Base-by-base conservation (phyloP, 805 yeast species). In the Hemisphaericaspora nanyangensis region DNA sequence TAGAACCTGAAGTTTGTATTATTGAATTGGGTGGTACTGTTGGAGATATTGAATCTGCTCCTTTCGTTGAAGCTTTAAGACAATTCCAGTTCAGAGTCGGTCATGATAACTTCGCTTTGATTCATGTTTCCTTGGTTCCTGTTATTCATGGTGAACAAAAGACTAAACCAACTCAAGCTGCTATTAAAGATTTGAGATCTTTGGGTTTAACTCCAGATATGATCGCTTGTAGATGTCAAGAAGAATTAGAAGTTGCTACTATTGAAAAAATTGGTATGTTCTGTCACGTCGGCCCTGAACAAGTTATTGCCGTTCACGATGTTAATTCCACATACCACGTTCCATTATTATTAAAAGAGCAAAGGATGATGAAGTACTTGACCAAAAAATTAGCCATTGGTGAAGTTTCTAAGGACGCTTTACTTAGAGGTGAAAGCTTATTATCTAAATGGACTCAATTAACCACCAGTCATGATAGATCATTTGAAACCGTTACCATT, bases 121-220 rank as follows among this genome's bases (percentile, higher is more conserved):
- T 91, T 55, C 99, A 93, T 55, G 99, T 93, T 35, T 91, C 98
- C 32, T 74, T 93, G 48, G 98, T 93, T 34, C 98, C 98, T 33
- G 98, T 93, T 35, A 91, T 93, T 56, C 95, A 90, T 53, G 99
- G 98, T 46, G 99, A 93, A 72, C 96, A 93, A 66, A 93, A 93
- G 76, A 93, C 99, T 31, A 93, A 93, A 68, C 99, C 99, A 43
- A 93, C 99, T 10, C 99, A 93, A 71, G 99, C 98, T 48, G 99
- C 99, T 34, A 85, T 93, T 58, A 88, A 89, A 63, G 99, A 93
- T 64, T 77, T 93, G 65, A 84, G 99, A 68, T 85, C 96, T 34
- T 71, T 91, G 45, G 99, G 99, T 55, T 77, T 93, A 61, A 79
- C 82, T 28, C 98, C 98, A 16, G 98, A 93, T 64, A 83, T 93